These are phyloP conservation scores for Cladorrhinum sp. DNA, from an alignment of 2,329 filamentous ascomycete genomes.

Conservation along the genomic window DNA sequence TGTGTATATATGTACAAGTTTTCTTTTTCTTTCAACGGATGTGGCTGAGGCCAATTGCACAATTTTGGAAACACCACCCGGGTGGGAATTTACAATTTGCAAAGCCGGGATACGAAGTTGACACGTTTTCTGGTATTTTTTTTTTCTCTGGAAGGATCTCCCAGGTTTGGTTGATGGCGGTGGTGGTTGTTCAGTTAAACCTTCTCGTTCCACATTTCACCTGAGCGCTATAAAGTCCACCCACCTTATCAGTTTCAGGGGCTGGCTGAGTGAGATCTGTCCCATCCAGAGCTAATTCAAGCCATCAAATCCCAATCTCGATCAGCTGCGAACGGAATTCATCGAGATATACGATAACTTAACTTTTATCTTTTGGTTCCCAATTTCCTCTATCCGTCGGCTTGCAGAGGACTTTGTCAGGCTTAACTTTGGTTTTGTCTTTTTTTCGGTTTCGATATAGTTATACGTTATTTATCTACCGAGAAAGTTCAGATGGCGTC, in stretches of 20 bases:
- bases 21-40: too few relatives aligned
- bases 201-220: not conserved
- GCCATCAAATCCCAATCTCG: not conserved
- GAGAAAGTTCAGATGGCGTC: not conserved
- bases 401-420: not conserved
- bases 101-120: conserved; percentile 18
- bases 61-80: too few relatives aligned
- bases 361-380: not conserved
- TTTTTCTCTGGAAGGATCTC: not conserved
- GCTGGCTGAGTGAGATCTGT: not conserved
- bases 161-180: too few relatives aligned
- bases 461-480: too few relatives aligned
- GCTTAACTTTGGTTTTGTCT: not conserved
- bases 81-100: not conserved
- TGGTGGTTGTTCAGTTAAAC: not conserved
- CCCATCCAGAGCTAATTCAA: not conserved
- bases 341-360: not conserved
- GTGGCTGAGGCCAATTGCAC: too few relatives aligned
- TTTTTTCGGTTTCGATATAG: not conserved
- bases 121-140: conserved; percentile 22
- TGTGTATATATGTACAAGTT: too few relatives aligned
- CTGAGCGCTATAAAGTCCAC: too few relatives aligned
- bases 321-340: not conserved
- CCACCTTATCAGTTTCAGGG: not conserved
- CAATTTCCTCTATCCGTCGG: too few relatives aligned